phyloP scores from a whole-genome alignment of 2,329 filamentous ascomycete genomes.

The Xylaria sp. region DNA sequence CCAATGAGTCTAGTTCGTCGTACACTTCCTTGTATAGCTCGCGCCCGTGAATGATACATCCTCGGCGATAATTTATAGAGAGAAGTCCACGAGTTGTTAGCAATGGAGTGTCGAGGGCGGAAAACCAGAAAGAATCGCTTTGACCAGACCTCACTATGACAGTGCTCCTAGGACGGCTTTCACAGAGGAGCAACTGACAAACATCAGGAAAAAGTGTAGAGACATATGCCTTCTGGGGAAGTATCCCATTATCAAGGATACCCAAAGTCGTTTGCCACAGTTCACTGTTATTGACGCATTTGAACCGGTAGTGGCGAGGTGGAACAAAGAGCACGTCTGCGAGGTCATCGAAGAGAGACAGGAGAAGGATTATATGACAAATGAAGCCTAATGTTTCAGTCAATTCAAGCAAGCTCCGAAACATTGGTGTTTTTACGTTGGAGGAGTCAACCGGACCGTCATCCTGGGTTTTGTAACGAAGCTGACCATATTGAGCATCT shows the following conservation, averaged over 20 bases:
- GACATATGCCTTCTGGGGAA: neutral
- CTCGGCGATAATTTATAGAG: neutral
- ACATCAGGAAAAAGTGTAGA: neutral
- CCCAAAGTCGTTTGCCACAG: neutral
- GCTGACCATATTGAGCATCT: no score
- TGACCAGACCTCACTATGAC: neutral
- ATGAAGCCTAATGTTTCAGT: neutral
- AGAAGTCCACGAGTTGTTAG: neutral
- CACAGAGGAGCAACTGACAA: neutral
- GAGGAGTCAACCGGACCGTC: neutral
- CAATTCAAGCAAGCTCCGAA: neutral
- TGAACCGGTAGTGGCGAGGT: neutral
- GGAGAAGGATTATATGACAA: neutral
- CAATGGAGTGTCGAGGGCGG: neutral
- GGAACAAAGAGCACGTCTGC: neutral
- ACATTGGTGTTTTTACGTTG: neutral
- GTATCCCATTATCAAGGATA: neutral
- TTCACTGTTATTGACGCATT: neutral
- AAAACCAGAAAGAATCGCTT: constrained; percentile 18
- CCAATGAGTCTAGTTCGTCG: fast-evolving
- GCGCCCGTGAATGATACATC: constrained; percentile 8
- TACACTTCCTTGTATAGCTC: neutral
- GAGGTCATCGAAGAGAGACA: constrained; percentile 9
- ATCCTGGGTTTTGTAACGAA: neutral
- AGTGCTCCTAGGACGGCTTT: neutral